Evolutionary conservation across 495 filamentous ascomycete species (phyloP).

Genomic region (Aspergillus funiculosus): DNA sequence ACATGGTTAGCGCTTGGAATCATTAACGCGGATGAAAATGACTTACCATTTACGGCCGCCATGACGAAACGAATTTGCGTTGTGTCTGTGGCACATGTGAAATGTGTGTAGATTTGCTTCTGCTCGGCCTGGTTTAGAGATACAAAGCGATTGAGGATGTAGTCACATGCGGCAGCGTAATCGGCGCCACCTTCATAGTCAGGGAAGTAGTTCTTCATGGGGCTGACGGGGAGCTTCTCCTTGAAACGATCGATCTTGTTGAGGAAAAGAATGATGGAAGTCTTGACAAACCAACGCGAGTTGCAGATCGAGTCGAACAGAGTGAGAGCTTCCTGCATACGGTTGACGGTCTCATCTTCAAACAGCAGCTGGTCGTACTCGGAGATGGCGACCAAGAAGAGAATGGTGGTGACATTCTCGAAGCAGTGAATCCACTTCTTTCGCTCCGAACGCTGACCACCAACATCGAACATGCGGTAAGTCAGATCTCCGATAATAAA

Average conservation of each 20-base stretch:
- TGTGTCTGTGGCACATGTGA: conserved; percentile 97
- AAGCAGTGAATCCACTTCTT: conserved; percentile 99
- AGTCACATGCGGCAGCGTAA: conserved; percentile 89
- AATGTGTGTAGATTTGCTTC: conserved; percentile 99
- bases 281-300: conserved; percentile 99
- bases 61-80: conserved; percentile 99
- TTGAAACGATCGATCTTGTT: conserved; percentile 99
- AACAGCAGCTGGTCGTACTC: conserved; percentile 98
- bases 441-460: conserved; percentile 95
- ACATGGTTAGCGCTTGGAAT: conserved; percentile 5
- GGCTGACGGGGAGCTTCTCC: conserved; percentile 98
- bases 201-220: conserved; percentile 99
- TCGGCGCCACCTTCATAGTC: conserved; percentile 95
- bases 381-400: conserved; percentile 97
- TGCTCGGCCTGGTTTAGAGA: conserved; percentile 97
- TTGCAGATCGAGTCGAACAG: conserved; percentile 99
- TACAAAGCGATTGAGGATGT: conserved; percentile 95
- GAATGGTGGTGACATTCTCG: conserved; percentile 97
- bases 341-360: conserved; percentile 82
- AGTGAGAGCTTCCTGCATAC: conserved; percentile 98
- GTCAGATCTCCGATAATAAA: conserved; percentile 98
- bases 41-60: conserved; percentile 96
- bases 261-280: conserved; percentile 97
- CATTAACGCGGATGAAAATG: background rate
- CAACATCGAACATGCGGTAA: conserved; percentile 99